Evolutionary conservation across 768 basidiomycete genomes (phyloP), one percentile per base, ranked within the genome.

Genomic region (Collybia nuda): DNA sequence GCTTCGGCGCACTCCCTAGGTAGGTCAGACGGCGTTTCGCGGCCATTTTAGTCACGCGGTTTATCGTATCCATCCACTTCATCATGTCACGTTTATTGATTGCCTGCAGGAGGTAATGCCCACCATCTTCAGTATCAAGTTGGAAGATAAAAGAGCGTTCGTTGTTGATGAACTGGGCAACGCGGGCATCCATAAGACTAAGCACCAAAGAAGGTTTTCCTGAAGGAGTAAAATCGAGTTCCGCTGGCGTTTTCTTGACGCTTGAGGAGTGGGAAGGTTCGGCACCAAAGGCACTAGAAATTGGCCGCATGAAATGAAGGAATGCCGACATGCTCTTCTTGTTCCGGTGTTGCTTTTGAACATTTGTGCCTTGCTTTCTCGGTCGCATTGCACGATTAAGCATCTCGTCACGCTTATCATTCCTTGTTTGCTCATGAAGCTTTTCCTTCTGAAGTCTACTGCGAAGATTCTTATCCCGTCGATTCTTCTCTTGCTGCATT

Each of bases 271-370:
- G 71, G 15, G 75, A 66, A 22, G 76, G 73, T 43, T 88, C 85
- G 40, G 85, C 80, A 17, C 83, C 83, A 61, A 93, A 93, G 1
- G 91, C 91, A 53, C 83, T 91, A 14, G 91, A 93, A 45, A 92
- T 84, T 1, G 90, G 91, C n/a, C 90, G 80, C 85, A 92, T 92
- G 70, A 92, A 76, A 58, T 84, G 86, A 69, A 92, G 78, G 66
- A 93, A 87, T 4, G 88, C 86, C 0, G 85, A 91, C 75, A 91
- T 87, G 72, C 88, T 91, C 69, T 90, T 89, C 78, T 92, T 92
- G 67, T 86, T 83, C n/a, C 88, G 78, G 54, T 90, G 88, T 49
- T 86, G 85, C 66, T 90, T 89, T 61, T 81, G 81, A 23, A 60
- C 54, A n/a, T 68, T 72, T 3, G 75, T 64, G 0, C 73, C 65